Evolutionary conservation across 2,329 filamentous ascomycete species (phyloP), one percentile per base, ranked within the genome.

Genomic region (Trichoderma koningiopsis): DNA sequence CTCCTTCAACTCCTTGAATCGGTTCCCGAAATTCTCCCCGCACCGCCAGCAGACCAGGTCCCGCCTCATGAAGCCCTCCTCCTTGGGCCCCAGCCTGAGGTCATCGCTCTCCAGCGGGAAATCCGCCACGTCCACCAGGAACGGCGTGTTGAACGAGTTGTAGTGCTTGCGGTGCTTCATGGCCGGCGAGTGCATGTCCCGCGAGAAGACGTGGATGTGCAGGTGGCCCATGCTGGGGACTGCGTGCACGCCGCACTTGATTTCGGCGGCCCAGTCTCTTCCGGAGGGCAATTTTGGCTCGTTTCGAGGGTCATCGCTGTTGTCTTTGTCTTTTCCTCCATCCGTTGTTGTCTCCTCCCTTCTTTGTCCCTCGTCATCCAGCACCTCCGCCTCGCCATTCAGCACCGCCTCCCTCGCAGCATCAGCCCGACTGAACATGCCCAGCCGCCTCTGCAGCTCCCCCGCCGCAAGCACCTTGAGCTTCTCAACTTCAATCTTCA

Each of bases 141-240:
- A 99, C 4, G 87, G 87, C 64, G 94, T 96, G 37, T 88, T 89
- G 80, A 98, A 98, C 72, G 92, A 96, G 76, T 96, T 93, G 81
- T 97, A 98, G 81, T 98, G 96, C 78, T 94, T 95, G 72, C 89
- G 86, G 77, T 95, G 89, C 81, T 90, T 92, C 79, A 97, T 73
- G 57, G 85, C 86, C 13, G 87, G 85, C 47, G 91, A 93, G 74
- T 88, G 85, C 84, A 92, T 91, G 77, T 99, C 96, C 22, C 88
- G 84, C 49, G 92, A 93, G 69, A 98, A 81, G 35, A 98, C 88
- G 79, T 99, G 96, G 4, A 98, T 85, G 80, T 99, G 96, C 67
- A 98, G 78, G 78, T 98, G 93, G 72, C 88, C 90, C 96, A 99
- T 98, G 68, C 91, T 94, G 3, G 96, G 96, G 73, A 91, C 88